Evolutionary conservation across 225 moss, liverwort and hornwort species (phyloP).

Genomic region (Pleurozium schreberi): DNA sequence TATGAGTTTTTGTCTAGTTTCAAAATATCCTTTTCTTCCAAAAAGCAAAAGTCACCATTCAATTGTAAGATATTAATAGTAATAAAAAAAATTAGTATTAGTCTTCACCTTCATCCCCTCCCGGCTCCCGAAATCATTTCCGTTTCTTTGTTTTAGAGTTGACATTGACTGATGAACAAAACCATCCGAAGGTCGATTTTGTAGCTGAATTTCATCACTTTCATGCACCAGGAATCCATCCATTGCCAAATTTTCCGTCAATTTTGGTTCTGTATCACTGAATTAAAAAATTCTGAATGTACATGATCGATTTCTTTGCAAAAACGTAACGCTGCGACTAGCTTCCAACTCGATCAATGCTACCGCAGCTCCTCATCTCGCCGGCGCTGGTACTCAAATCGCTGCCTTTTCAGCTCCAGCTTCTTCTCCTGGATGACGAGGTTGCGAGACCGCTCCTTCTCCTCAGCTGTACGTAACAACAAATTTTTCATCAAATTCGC

Average conservation of each 20-base stretch:
- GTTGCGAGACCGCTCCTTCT: conserved; percentile 5
- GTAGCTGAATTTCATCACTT: background rate
- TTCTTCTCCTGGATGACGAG: conserved; percentile 17
- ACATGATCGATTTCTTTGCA: background rate
- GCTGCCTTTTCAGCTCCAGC: conserved; percentile 4
- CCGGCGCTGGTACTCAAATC: conserved; percentile 11
- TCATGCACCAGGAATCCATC: too few species aligned
- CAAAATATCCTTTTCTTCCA: background rate
- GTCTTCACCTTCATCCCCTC: too few species aligned
- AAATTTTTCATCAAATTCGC: background rate
- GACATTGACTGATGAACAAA: background rate
- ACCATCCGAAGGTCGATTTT: too few species aligned
- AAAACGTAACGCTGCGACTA: background rate
- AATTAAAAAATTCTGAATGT: background rate
- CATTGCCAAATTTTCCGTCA: background rate
- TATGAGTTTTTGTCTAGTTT: background rate
- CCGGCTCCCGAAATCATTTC: rapidly evolving
- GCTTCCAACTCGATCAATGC: background rate
- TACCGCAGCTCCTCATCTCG: conserved; percentile 7
- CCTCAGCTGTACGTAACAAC: background rate
- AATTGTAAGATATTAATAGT: too few species aligned
- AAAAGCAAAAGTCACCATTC: too few species aligned
- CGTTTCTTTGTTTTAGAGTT: background rate
- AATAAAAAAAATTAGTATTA: too few species aligned
- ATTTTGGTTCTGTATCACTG: background rate